Evolutionary conservation across 805 yeast species (phyloP), one percentile per base, ranked within the genome.

Genomic region (Yamadazyma tumulicola): DNA sequence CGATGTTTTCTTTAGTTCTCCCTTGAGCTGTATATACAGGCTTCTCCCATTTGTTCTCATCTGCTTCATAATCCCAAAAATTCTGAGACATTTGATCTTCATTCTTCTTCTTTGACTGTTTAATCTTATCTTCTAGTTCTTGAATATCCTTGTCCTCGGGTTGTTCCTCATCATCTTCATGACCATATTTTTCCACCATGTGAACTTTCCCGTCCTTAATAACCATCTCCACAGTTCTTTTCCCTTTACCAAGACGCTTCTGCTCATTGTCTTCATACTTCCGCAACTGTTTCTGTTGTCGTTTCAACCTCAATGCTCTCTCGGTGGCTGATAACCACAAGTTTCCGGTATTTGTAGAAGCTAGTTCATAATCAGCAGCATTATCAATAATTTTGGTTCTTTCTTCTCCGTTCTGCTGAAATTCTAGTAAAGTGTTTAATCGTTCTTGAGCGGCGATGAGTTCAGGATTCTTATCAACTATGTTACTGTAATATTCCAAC

Each of bases 321-420:
- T 94, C 97, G 34, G 81, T 71, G 0, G 82, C 80, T 1, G 95
- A 81, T 0, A 95, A 79, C 97, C 98, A 93, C 42, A 81, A 64
- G 45, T 76, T 81, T 2, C 61, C 61, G 25, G 72, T 50, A 1
- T 72, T 60, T 2, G 52, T 39, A 2, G 65, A 64, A 0, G 86
- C 76, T 36, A 81, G 58, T 32, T 85, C 94, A 54, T 75, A 86
- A 54, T 93, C 98, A 4, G 95, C 77, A 0, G 94, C 96, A 52
- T 86, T 81, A 54, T 93, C 99, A 25, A 94, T 89, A 43, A 93
- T 87, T 47, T 77, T 78, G 0, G 98, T 93, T 54, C 99, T 71
- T 55, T 87, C 94, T 1, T 89, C 85, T 5, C 94, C 85, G 12
- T 89, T 79, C 2, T 76, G 85, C 55, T 93, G 98, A 56, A 80